These are phyloP conservation scores for Hypoxylon fragiforme DNA, from an alignment of 495 filamentous ascomycete genomes.

Conservation along the genomic window DNA sequence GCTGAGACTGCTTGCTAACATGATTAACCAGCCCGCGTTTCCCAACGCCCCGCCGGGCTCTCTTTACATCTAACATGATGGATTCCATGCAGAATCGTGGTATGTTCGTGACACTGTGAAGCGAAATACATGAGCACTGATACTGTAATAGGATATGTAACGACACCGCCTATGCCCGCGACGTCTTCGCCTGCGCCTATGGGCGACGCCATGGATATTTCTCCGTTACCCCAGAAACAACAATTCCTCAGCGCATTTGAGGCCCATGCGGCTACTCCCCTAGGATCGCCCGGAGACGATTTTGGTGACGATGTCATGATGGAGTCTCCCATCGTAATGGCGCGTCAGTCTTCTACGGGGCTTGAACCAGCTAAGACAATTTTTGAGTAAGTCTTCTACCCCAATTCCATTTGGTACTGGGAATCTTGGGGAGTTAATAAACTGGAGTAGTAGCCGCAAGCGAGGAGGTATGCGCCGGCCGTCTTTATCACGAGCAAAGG, in stretches of 20 bases:
- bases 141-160: slow-evolving; percentile 62
- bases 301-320: slow-evolving; percentile 49
- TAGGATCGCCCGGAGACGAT: too few species aligned
- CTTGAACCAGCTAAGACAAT: slow-evolving; percentile 55
- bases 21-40: slow-evolving; percentile 72
- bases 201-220: slow-evolving; percentile 91
- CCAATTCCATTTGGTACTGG: slow-evolving; percentile 2
- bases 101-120: slow-evolving; percentile 50
- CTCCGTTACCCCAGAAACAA: slow-evolving; percentile 87
- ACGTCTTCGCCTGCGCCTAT: slow-evolving; percentile 75
- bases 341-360: slow-evolving; percentile 49
- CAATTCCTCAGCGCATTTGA: slow-evolving; percentile 66
- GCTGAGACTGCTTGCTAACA: slow-evolving; percentile 31
- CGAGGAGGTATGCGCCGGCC: slow-evolving; percentile 63
- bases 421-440: slow-evolving; percentile 11
- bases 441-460: slow-evolving; percentile 51
- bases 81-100: slow-evolving; percentile 68
- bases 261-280: slow-evolving; percentile 67
- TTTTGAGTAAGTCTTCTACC: slow-evolving; percentile 51
- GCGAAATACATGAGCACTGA: slow-evolving; percentile 7
- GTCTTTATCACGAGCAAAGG: slow-evolving; percentile 63
- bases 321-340: slow-evolving; percentile 51
- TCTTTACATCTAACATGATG: slow-evolving; percentile 83
- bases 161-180: slow-evolving; percentile 79
- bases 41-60: slow-evolving; percentile 86